Evolutionary conservation across 2,329 filamentous ascomycete species (phyloP).

Genomic region (Epichloe sibirici): DNA sequence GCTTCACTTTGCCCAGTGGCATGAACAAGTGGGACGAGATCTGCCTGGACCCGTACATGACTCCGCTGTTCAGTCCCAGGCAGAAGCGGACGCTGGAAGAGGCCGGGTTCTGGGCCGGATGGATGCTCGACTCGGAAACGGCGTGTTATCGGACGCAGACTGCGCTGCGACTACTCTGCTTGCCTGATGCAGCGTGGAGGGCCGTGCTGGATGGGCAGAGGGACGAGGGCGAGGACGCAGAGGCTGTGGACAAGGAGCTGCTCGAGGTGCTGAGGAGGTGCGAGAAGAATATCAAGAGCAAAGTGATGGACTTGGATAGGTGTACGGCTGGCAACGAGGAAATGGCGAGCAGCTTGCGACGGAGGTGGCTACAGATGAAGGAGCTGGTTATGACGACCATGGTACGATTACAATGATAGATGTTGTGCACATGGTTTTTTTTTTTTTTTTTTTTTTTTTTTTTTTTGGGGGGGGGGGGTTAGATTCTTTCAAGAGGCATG

Average conservation of each 20-base stretch:
- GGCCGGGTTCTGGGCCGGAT: constrained; percentile 36
- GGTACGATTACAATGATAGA: constrained; percentile 6
- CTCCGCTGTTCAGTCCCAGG: constrained; percentile 22
- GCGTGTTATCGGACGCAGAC: constrained; percentile 46
- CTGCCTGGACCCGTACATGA: constrained; percentile 33
- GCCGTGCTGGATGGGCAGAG: constrained; percentile 31
- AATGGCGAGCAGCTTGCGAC: constrained; percentile 9
- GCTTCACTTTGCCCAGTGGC: constrained; percentile 32
- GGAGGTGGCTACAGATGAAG: constrained; percentile 16
- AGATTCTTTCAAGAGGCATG: background rate
- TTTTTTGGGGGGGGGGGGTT: too few species aligned
- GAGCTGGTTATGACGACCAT: constrained; percentile 12
- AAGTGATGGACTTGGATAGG: constrained; percentile 18
- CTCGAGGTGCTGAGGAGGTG: constrained; percentile 26
- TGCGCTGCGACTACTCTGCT: constrained; percentile 29
- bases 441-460: background rate
- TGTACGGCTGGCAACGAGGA: constrained; percentile 19
- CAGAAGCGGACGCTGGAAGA: constrained; percentile 30
- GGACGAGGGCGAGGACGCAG: constrained; percentile 34
- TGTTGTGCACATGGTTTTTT: too few species aligned
- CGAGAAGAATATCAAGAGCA: constrained; percentile 19
- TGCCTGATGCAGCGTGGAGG: constrained; percentile 28
- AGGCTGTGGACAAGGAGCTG: constrained; percentile 24
- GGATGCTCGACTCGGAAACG: constrained; percentile 35
- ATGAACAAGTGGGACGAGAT: constrained; percentile 40